Base-by-base conservation (phyloP, 805 yeast genomes). In the Metschnikowia matae region DNA sequence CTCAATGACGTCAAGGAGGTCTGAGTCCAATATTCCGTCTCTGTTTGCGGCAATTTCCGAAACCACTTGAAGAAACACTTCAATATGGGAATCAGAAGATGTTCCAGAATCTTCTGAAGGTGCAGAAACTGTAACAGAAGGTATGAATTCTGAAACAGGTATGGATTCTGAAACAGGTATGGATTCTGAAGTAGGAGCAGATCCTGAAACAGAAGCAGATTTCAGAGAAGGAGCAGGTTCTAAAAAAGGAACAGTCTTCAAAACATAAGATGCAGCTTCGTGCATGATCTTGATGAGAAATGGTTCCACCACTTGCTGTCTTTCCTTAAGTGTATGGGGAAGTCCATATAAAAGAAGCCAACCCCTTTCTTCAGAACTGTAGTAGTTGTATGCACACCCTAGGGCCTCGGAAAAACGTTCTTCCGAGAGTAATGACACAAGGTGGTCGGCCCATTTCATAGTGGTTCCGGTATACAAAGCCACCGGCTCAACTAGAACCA, bases 381-480 rank as follows among this genome's bases (percentile, higher is more conserved):
- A 88, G 60, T 78, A 86, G 6, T 66, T 64, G 41, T 77, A 69
- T 0, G 87, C 84, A 14, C 77, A 68, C 2, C 69, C 64, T n/a
- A 88, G 70, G 0, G 95, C 91, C 2, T 64, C 68, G 5, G 78
- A 63, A 48, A 82, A 84, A 20, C 77, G 63, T 1, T 78, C 81
- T 1, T 66, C 56, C 10, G 78, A 69, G 44, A 89, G 69, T 11
- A 79, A 60, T 6, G 66, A 70, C 50, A 79, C 63, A 1, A 87
- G 63, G 26, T 74, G 69, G 55, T 86, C 91, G 0, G 85, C 88
- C 96, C 90, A 89, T 56, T 77, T 82, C 2, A 82, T 70, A 14
- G 82, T 65, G 21, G 81, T 71, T 0, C 91, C 96, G 2, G 83
- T 73, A 5, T 68, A 77, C 0, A 89, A 43, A 20, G 78, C 73